A percentile compares a stretch with the other conserved stretches of the same genome.
These are phyloP conservation scores for Vigna radiata DNA, from an alignment of 306 rosid genomes.

Conservation along the genomic window DNA sequence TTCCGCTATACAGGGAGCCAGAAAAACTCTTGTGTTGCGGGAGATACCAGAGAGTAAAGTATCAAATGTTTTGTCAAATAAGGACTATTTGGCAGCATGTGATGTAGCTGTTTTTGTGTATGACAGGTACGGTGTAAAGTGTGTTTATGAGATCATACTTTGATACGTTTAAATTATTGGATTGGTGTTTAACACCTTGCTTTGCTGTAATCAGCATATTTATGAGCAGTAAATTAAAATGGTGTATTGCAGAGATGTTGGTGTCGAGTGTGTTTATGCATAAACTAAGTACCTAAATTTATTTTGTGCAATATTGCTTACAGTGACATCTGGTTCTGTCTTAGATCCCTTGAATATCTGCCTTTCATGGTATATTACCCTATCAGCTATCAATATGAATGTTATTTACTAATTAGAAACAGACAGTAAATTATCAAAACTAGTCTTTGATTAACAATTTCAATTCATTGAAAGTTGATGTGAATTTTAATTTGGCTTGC, in stretches of 20 bases:
- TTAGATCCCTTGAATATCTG: constrained; percentile 26
- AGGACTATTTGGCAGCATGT: constrained; percentile 82
- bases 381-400: constrained; percentile 14
- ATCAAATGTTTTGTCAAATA: constrained; percentile 54
- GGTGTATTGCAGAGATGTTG: constrained; percentile 3
- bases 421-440: not conserved
- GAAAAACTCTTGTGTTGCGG: constrained; percentile 79
- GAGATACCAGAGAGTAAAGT: constrained; percentile 88
- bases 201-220: constrained; percentile 25
- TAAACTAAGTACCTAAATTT: constrained; percentile 12
- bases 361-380: constrained; percentile 16
- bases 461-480: constrained; percentile 11
- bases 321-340: constrained; percentile 5
- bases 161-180: constrained; percentile 25
- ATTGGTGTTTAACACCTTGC: constrained; percentile 38
- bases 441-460: constrained; percentile 16
- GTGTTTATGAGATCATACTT: not conserved
- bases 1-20: constrained; percentile 60
- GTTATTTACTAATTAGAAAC: constrained; percentile 26
- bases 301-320: not conserved
- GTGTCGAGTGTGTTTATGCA: not conserved
- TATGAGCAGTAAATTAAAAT: constrained; percentile 1
- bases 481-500: constrained; percentile 30
- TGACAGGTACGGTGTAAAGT: constrained; percentile 66
- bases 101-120: constrained; percentile 92